phyloP scores from a whole-genome alignment of 805 yeast species.

The Kluyveromyces starmeri region DNA sequence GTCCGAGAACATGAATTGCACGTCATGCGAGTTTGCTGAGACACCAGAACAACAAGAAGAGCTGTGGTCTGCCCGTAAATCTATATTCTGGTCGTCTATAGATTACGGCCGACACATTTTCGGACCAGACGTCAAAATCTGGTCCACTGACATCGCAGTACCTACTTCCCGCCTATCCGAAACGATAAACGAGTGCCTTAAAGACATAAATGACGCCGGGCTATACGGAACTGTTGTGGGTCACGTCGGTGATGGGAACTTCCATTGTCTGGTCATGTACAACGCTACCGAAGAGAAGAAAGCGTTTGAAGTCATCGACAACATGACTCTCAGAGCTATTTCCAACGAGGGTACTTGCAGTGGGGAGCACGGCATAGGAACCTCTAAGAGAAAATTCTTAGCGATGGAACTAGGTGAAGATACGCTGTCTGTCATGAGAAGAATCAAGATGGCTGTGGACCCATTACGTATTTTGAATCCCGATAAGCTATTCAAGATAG shows the following conservation, averaged over 20 bases:
- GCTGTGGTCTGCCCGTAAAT: constrained; percentile 74
- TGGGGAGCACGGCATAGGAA: constrained; percentile 86
- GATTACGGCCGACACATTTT: constrained; percentile 46
- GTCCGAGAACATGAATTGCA: constrained; percentile 38
- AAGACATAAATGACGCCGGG: constrained; percentile 50
- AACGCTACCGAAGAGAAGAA: constrained; percentile 41
- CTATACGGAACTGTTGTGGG: constrained; percentile 65
- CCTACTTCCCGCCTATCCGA: constrained; percentile 63
- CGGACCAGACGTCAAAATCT: constrained; percentile 53
- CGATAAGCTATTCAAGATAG: constrained; percentile 64
- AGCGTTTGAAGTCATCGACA: constrained; percentile 52
- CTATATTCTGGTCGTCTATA: constrained; percentile 62
- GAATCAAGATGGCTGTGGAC: constrained; percentile 62
- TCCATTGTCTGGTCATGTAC: constrained; percentile 65
- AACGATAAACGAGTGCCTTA: constrained; percentile 52
- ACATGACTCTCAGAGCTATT: constrained; percentile 62
- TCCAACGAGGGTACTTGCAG: constrained; percentile 76
- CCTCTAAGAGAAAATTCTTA: constrained; percentile 62
- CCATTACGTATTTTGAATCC: constrained; percentile 70
- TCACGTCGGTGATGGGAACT: constrained; percentile 88
- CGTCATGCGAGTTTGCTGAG: constrained; percentile 52
- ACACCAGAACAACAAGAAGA: constrained; percentile 60
- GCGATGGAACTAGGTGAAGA: constrained; percentile 57
- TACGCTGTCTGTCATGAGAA: constrained; percentile 63
- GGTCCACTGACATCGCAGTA: constrained; percentile 91